phyloP scores from a whole-genome alignment of 176 grass and related monocot genomes.

The Tuctoria greenei region DNA sequence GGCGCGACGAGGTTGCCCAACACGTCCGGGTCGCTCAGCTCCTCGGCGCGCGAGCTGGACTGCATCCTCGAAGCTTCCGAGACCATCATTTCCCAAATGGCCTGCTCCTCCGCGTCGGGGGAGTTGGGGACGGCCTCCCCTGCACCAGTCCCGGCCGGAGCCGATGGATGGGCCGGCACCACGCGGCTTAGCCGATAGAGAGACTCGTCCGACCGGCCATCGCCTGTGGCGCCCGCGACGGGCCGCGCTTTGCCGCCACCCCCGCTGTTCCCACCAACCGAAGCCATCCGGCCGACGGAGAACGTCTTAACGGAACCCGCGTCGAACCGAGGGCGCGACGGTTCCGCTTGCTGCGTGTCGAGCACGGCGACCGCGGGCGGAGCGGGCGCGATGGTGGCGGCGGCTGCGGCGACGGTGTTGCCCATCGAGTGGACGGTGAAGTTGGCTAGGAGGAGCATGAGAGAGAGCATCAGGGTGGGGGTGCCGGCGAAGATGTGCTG shows the following conservation, averaged over 20 bases:
- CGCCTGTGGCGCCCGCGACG: slow-evolving; percentile 57
- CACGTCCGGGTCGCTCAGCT: slow-evolving; percentile 48
- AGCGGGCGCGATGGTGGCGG: slow-evolving; percentile 31
- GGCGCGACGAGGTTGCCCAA: slow-evolving; percentile 58
- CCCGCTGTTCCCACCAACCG: slow-evolving; percentile 57
- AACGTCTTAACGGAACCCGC: slow-evolving; percentile 44
- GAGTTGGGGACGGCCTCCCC: background rate
- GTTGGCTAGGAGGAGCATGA: slow-evolving; percentile 97
- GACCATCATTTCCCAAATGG: slow-evolving; percentile 57
- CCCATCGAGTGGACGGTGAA: slow-evolving; percentile 94
- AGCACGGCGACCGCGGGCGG: background rate
- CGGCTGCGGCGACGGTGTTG: slow-evolving; percentile 35
- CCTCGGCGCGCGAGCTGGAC: slow-evolving; percentile 41
- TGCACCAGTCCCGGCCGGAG: background rate
- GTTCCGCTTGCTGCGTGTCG: slow-evolving; percentile 29
- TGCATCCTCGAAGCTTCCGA: slow-evolving; percentile 61
- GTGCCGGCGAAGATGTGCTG: slow-evolving; percentile 92
- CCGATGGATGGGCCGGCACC: slow-evolving; percentile 12
- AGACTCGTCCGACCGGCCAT: slow-evolving; percentile 51
- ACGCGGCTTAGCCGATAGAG: slow-evolving; percentile 18
- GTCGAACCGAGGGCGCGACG: slow-evolving; percentile 33
- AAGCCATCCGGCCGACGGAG: slow-evolving; percentile 53
- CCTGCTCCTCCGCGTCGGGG: slow-evolving; percentile 41
- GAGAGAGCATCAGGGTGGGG: slow-evolving; percentile 80
- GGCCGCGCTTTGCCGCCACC: slow-evolving; percentile 56